phyloP scores from a whole-genome alignment of 768 basidiomycete genomes.

The Favolaschia claudopus region DNA sequence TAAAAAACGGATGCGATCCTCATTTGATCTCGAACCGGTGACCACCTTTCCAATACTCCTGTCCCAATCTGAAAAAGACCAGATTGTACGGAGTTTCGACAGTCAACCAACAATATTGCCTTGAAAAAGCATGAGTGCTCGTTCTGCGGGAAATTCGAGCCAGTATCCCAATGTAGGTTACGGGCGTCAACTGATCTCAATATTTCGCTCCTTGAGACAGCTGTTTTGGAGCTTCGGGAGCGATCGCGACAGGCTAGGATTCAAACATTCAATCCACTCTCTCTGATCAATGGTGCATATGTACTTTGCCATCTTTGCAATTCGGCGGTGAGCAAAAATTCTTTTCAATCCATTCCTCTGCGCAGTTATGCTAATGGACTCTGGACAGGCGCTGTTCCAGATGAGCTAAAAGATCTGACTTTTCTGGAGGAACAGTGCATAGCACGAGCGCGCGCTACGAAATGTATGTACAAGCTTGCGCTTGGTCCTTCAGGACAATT shows the following conservation, averaged over 20 bases:
- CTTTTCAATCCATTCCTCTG: conserved; percentile 9
- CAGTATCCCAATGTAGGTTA: background rate
- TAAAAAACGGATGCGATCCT: too few relatives aligned
- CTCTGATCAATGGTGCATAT: background rate
- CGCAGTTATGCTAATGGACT: conserved; percentile 27
- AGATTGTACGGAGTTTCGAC: background rate
- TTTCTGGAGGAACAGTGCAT: too few relatives aligned
- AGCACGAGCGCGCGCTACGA: too few relatives aligned
- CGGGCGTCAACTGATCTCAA: background rate
- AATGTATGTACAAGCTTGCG: conserved; percentile 22
- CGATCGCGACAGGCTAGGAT: background rate
- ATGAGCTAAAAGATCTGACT: too few relatives aligned
- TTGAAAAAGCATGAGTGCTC: background rate
- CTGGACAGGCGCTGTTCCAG: conserved; percentile 25
- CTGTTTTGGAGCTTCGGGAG: background rate
- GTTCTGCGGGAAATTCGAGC: background rate
- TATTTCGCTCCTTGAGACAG: background rate
- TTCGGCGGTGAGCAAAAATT: background rate
- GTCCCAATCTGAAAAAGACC: background rate
- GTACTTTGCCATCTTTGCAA: background rate
- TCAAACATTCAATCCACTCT: background rate
- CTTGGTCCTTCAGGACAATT: conserved; percentile 19
- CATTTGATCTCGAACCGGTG: too few relatives aligned
- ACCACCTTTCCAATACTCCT: too few relatives aligned
- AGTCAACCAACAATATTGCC: background rate